Evolutionary conservation across 2,329 filamentous ascomycete species (phyloP), one percentile per base, ranked within the genome.

Genomic region (Didymosphaeria variabile): DNA sequence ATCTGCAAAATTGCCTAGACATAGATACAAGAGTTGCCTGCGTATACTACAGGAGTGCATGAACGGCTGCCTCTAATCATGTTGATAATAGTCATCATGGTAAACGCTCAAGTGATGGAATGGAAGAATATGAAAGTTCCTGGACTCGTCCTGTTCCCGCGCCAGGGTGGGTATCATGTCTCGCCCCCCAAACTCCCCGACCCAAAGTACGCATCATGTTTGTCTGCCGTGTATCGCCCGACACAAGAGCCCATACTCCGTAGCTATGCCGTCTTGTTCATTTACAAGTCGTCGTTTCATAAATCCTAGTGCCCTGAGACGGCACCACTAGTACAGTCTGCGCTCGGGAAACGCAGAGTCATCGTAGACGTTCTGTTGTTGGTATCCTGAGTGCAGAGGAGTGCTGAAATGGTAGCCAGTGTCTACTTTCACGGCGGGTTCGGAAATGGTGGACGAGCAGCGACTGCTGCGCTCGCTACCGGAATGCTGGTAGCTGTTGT

Each of bases 321-420:
- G 23, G 23, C 6, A 2, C 26, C 36, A 29, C 61, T 53, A 77
- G 61, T 74, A 78, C 55, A 77, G 64, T 51, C 70, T 75, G 42
- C 74, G 70, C 58, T 77, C 75, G 0, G 75, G 74, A 51, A 78
- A 78, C 21, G 75, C 74, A 66, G 73, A 73, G 55, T 78, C 74
- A 47, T 74, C 72, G 62, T 76, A 77, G 9, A 67, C 68, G 36
- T 58, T 59, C 47, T 70, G 72, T 15, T 62, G 55, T 44, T 71
- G 58, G 56, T 71, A 75, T 5, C 58, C 61, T n/a, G 65, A 63
- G 13, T 70, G 70, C 56, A 76, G 68, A 12, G 70, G 61, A 19
- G 64, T 64, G 31, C 68, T 72, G 67, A 78, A 77, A 57, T 78
- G 72, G 56, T 76, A 77, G 32, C 61, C 65, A 34, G 65, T 67